Percentiles rank a stretch among this genome's conserved stretches.
Conservation (phyloP, 2,329 filamentous ascomycete species). For the Stagonosporopsis rhizophila region DNA sequence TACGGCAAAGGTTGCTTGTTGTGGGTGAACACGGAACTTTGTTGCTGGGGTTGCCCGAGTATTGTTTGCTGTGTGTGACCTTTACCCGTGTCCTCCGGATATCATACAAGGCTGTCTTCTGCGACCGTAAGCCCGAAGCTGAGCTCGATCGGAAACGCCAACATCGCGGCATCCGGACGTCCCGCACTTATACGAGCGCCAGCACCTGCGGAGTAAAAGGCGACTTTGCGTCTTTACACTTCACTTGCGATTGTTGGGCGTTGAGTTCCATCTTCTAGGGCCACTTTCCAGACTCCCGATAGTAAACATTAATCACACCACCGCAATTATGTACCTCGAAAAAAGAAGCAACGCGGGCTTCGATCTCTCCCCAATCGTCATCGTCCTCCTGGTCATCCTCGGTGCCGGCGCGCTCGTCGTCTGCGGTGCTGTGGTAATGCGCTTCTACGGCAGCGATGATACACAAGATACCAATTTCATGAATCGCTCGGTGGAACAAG, state of each 20-base stretch:
- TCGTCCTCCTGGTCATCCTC: constrained; percentile 42
- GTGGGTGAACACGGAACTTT: background rate
- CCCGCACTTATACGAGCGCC: constrained; percentile 10
- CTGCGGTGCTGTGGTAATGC: constrained; percentile 31
- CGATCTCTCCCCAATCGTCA: constrained; percentile 31
- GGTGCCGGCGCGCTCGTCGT: constrained; percentile 31
- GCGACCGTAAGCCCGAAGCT: constrained; percentile 15
- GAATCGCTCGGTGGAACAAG: constrained; percentile 33
- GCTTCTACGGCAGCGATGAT: constrained; percentile 25
- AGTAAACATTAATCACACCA: constrained; percentile 1
- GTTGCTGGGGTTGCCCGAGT: constrained; percentile 4
- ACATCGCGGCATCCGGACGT: constrained; percentile 8
- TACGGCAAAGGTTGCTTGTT: background rate
- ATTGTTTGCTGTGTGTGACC: background rate
- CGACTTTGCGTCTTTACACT: constrained; percentile 5
- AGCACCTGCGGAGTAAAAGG: background rate
- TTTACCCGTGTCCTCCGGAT: constrained; percentile 2
- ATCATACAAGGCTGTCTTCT: constrained; percentile 1
- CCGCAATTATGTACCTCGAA: constrained; percentile 21
- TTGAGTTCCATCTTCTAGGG: background rate
- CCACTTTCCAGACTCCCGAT: background rate
- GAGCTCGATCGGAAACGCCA: background rate
- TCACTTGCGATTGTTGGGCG: background rate
- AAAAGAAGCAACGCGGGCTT: constrained; percentile 41
- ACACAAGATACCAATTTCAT: constrained; percentile 9